Base-by-base conservation (phyloP, 2,329 filamentous ascomycete genomes). In the Paraphoma sp. region DNA sequence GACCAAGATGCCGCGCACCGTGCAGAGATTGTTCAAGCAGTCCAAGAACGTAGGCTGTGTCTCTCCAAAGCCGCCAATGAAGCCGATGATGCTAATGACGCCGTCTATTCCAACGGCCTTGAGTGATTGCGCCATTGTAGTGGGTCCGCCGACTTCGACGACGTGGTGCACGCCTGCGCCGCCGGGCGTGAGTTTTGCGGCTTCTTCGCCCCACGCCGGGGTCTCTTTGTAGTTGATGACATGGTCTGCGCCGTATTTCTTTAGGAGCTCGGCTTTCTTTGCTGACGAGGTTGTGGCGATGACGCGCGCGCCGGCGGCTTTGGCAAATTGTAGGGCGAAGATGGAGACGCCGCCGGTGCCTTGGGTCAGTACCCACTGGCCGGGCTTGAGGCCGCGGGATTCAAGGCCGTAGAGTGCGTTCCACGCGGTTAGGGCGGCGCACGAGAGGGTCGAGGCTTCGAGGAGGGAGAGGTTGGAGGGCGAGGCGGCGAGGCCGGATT, bases 311-410 rank as follows among this genome's bases (percentile, higher is more conserved):
- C 84, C 85, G 0, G 80, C 80, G 0, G 84, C 83, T 54, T 81
- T 81, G 30, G 81, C 81, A 56, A 83, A 82, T 59, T 79, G 88
- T n/a, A 90, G 72, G 3, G 83, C 88, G 56, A 89, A 89, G 57
- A 90, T 81, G 59, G 82, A 85, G 7, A 91, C 88, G 55, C 88
- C 88, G 17, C 89, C 88, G 0, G 87, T 90, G n/a, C 88, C 89
- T 74, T 90, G 87, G 1, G 87, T 87, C 33, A 91, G 80, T 3
- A 91, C 87, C 50, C 71, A 79, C 14, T 78, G 70, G 5, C 76
- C 76, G 8, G 72, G 70, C 59, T 77, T 77, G 30, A 77, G 53
- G 6, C 67, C 66, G 54, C 70, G 71, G 43, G 74, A 73, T 62
- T 78, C 70, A 4, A 84, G 64, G 10, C 83, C 83, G 59, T 82